Evolutionary conservation across 495 filamentous ascomycete species (phyloP).

Genomic region (Cryomyces minteri): DNA sequence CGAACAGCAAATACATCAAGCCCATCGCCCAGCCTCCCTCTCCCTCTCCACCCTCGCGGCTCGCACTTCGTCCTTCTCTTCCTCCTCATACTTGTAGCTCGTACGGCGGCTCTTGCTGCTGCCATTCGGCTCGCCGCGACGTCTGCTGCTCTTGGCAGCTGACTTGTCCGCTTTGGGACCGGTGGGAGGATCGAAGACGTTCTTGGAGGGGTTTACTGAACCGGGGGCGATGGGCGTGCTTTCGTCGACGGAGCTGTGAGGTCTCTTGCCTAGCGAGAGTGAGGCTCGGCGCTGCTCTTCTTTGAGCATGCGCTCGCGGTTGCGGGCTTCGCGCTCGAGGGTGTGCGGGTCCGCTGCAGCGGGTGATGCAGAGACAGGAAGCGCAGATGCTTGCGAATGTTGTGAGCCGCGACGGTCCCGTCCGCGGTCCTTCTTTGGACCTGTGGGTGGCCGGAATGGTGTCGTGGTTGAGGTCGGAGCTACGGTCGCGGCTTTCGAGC

Average conservation of each 20-base stretch:
- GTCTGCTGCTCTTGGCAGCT: not conserved
- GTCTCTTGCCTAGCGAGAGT: not conserved
- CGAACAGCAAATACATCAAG: slow-evolving; percentile 3
- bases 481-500: slow-evolving; percentile 9
- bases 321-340: slow-evolving; percentile 55
- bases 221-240: not conserved
- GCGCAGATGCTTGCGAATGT: not conserved
- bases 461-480: slow-evolving; percentile 1
- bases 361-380: slow-evolving; percentile 2
- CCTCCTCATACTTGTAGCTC: slow-evolving; percentile 43
- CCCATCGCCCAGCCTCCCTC: slow-evolving; percentile 24
- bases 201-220: not conserved
- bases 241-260: not conserved
- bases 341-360: slow-evolving; percentile 41
- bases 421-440: slow-evolving; percentile 9
- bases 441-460: slow-evolving; percentile 3
- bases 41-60: slow-evolving; percentile 29
- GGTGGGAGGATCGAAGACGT: slow-evolving; percentile 3
- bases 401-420: slow-evolving; percentile 3
- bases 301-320: slow-evolving; percentile 57
- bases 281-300: slow-evolving; percentile 49
- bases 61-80: slow-evolving; percentile 26
- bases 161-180: slow-evolving; percentile 1
- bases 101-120: slow-evolving; percentile 28
- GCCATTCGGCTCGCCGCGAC: slow-evolving; percentile 24